Conservation (phyloP, 805 yeast species). For the Candida krabiensis region DNA sequence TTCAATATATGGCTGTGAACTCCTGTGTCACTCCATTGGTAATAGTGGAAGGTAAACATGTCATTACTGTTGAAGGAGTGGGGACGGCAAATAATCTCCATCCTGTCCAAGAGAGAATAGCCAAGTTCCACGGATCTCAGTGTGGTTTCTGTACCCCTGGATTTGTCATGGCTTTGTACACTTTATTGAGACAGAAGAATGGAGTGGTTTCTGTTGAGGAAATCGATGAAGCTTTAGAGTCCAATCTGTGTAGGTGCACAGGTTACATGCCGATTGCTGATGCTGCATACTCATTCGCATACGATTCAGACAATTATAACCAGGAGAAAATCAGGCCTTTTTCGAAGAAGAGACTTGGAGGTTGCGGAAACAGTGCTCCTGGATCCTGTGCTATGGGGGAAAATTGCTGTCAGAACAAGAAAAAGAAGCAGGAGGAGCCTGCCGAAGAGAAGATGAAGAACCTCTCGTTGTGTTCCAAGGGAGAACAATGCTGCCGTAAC, state of each 20-base stretch:
- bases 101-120: constrained; percentile 49
- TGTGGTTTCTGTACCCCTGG: constrained; percentile 55
- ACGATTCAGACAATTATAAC: constrained; percentile 33
- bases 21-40: constrained; percentile 49
- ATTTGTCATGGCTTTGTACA: constrained; percentile 47
- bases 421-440: constrained; percentile 10
- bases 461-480: constrained; percentile 13
- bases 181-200: constrained; percentile 39
- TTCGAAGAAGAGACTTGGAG: constrained; percentile 8
- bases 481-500: constrained; percentile 23
- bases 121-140: constrained; percentile 49
- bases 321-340: constrained; percentile 22
- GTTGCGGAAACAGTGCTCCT: constrained; percentile 5
- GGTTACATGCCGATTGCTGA: constrained; percentile 53
- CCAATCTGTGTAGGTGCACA: constrained; percentile 49
- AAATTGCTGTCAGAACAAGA: constrained; percentile 36
- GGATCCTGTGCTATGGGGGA: constrained; percentile 33
- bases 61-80: constrained; percentile 48
- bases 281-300: constrained; percentile 44
- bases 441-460: no score
- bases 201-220: constrained; percentile 38
- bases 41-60: constrained; percentile 45
- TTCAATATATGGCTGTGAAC: constrained; percentile 40
- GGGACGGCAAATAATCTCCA: constrained; percentile 41
- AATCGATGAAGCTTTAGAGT: constrained; percentile 45